A percentile compares a stretch with the other conserved stretches of the same genome.
These are phyloP conservation scores for Diaporthe sp. DNA, from an alignment of 2,329 filamentous ascomycete genomes.

Conservation along the genomic window DNA sequence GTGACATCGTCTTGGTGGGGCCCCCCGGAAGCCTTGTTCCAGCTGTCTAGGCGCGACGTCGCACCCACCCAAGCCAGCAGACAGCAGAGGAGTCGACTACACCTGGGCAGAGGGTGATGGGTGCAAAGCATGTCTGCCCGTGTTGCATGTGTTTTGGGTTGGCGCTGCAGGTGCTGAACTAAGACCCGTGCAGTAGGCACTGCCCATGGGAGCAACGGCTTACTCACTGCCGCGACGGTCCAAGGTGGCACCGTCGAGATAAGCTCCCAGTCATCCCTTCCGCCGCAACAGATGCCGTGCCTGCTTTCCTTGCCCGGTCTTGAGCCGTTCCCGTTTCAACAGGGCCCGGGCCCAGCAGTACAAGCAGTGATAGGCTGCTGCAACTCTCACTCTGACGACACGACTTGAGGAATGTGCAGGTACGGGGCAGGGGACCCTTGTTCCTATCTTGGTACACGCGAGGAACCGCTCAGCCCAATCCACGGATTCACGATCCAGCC, in stretches of 20 bases:
- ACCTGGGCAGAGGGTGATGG: background rate
- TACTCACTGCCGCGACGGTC: background rate
- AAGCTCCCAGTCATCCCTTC: background rate
- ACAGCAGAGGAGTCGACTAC: background rate
- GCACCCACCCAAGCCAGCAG: background rate
- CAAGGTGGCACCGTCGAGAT: background rate
- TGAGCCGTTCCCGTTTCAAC: background rate
- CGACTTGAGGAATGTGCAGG: background rate
- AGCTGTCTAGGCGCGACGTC: background rate
- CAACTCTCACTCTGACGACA: constrained; percentile 19
- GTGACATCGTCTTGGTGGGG: constrained; percentile 13
- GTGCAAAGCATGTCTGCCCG: background rate
- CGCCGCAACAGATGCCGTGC: background rate
- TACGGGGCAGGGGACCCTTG: background rate
- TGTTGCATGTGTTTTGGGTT: background rate
- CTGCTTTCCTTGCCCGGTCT: background rate
- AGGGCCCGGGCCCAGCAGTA: background rate
- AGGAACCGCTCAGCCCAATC: background rate
- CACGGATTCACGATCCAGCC: background rate
- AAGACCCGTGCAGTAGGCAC: background rate
- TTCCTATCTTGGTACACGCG: background rate
- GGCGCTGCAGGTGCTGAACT: background rate
- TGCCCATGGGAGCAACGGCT: background rate
- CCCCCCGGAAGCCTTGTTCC: background rate
- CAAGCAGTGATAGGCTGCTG: constrained; percentile 3